Conservation (phyloP, 139 green algal species). For the Chlorella sp. region DNA sequence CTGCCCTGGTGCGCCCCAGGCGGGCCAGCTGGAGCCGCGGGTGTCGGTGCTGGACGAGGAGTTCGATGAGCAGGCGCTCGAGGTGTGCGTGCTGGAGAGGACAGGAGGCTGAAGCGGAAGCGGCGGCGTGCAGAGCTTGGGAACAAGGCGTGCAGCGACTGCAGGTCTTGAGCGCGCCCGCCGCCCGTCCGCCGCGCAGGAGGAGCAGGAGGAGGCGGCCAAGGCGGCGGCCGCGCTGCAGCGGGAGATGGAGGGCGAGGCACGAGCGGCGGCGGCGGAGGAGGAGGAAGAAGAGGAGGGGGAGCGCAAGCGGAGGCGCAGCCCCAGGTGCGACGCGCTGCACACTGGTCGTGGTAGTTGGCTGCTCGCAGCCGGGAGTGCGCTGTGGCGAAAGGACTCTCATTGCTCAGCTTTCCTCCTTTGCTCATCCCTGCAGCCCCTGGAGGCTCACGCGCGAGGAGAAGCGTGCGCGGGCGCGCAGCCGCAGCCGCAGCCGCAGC, state of each 20-base stretch:
- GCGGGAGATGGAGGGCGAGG: conserved; percentile 21
- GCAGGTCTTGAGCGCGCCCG: too few species aligned
- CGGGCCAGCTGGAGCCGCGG: conserved; percentile 68
- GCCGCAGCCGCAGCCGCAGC: conserved; percentile 25
- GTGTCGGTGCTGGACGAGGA: conserved; percentile 79
- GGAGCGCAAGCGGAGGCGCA: conserved; percentile 10
- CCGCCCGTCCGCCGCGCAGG: neutral
- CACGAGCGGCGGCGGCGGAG: neutral
- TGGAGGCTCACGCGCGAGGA: conserved; percentile 32
- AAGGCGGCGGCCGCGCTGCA: conserved; percentile 31
- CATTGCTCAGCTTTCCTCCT: neutral
- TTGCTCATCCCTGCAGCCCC: neutral
- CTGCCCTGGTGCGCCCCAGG: too few species aligned
- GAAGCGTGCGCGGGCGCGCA: conserved; percentile 33
- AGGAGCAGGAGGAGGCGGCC: conserved; percentile 28
- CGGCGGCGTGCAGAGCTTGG: neutral
- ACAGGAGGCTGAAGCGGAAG: conserved; percentile 10
- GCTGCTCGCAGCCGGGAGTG: neutral
- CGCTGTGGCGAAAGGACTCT: conserved; percentile 6
- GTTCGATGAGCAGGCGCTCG: conserved; percentile 72
- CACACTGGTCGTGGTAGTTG: neutral
- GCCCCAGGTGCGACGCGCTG: conserved; percentile 1
- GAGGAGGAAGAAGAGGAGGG: neutral
- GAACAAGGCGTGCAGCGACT: too few species aligned
- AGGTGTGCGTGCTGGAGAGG: conserved; percentile 26